A percentile compares a stretch with the other conserved stretches of the same genome.
These are phyloP conservation scores for Sporothrix inflata DNA, from an alignment of 2,329 filamentous ascomycete genomes.

Conservation along the genomic window DNA sequence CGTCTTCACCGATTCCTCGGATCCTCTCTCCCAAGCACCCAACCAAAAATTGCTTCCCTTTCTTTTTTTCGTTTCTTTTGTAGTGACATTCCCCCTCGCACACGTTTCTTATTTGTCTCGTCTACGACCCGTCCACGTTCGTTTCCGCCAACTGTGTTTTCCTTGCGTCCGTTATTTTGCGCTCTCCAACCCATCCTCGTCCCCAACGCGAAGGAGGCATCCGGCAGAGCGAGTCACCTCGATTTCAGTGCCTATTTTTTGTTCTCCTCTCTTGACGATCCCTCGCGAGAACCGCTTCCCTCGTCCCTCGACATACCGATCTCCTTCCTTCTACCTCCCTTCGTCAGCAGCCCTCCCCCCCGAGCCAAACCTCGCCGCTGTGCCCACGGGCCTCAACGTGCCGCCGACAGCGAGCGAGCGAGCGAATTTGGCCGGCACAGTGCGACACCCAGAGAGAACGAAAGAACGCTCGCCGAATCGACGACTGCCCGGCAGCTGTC, in stretches of 20 bases:
- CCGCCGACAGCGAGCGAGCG: background rate
- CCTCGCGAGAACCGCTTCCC: background rate
- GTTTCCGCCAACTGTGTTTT: background rate
- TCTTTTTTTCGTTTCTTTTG: background rate
- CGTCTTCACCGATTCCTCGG: constrained; percentile 23
- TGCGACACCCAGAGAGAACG: background rate
- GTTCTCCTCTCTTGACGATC: background rate
- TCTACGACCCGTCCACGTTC: background rate
- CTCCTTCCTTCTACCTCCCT: no score
- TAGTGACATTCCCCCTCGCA: background rate
- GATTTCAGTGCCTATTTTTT: background rate
- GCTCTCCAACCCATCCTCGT: background rate
- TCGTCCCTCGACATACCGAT: background rate
- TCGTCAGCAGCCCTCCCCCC: background rate
- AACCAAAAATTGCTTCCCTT: constrained; percentile 13
- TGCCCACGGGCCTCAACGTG: constrained; percentile 5
- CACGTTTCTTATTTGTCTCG: background rate
- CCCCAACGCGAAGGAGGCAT: background rate
- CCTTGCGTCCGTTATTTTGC: background rate
- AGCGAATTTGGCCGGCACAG: background rate
- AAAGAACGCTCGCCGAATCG: background rate
- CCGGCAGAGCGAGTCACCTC: background rate
- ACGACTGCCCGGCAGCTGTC: background rate
- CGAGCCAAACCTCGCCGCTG: background rate
- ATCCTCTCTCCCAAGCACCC: constrained; percentile 1